These are phyloP conservation scores for Wickerhamiella sergipiensis DNA, from an alignment of 805 yeast genomes.

Conservation along the genomic window DNA sequence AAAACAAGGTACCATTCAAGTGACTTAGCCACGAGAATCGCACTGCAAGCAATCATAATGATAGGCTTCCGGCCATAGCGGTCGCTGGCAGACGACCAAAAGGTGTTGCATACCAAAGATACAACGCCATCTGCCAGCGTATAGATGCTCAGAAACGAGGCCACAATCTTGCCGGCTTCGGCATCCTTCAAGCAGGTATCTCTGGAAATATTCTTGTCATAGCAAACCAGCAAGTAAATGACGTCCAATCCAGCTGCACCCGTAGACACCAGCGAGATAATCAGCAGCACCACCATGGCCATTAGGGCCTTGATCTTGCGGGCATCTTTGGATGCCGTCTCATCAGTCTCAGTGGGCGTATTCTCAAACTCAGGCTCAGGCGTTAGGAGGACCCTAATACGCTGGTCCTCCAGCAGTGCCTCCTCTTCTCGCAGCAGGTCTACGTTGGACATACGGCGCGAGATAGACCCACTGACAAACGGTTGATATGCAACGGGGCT, in stretches of 20 bases:
- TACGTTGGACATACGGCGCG: not conserved
- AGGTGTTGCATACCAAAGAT: conserved; percentile 10
- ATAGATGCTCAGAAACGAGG: conserved; percentile 10
- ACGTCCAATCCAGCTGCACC: conserved; percentile 15
- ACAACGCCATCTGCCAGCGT: conserved; percentile 9
- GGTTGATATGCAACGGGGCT: not conserved
- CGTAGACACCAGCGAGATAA: conserved; percentile 7
- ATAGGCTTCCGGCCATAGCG: conserved; percentile 16
- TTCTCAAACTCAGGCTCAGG: not conserved
- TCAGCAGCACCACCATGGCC: conserved; percentile 4
- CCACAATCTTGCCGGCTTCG: conserved; percentile 10
- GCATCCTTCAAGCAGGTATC: conserved; percentile 13
- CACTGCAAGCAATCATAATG: conserved; percentile 9
- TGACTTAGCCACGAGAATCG: conserved; percentile 7
- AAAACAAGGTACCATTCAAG: conserved; percentile 16
- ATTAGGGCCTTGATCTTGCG: not conserved
- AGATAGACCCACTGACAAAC: not conserved
- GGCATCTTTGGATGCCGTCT: not conserved
- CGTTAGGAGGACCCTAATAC: not conserved
- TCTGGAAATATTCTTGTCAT: conserved; percentile 6
- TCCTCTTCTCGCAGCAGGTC: not conserved
- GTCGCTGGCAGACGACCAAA: conserved; percentile 15
- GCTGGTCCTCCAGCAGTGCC: conserved; percentile 1
- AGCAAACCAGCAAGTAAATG: conserved; percentile 14
- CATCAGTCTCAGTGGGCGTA: not conserved